Percentiles rank a stretch among this genome's conserved stretches.
phyloP scores from a whole-genome alignment of 768 basidiomycete species.

The Chalciporus chontae region DNA sequence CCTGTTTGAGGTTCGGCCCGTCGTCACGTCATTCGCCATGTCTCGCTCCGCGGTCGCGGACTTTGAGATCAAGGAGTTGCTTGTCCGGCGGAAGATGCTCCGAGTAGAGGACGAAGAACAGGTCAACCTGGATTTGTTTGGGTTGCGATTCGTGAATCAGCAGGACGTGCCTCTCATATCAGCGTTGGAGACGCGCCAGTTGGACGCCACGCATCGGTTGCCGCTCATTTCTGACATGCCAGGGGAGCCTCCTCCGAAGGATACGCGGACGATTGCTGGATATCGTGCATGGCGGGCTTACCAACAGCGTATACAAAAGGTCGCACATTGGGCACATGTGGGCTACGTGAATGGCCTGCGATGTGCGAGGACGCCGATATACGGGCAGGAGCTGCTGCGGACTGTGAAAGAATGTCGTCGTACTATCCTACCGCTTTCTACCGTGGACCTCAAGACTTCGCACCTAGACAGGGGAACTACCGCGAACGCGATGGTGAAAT shows the following conservation, averaged over 20 bases:
- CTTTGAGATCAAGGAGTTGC: constrained; percentile 83
- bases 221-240: constrained; percentile 51
- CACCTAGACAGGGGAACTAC: constrained; percentile 43
- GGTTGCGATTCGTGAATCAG: constrained; percentile 56
- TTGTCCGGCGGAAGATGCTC: constrained; percentile 74
- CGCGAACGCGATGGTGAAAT: constrained; percentile 54
- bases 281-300: constrained; percentile 53
- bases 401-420: constrained; percentile 36
- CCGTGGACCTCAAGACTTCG: constrained; percentile 33
- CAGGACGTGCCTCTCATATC: constrained; percentile 53
- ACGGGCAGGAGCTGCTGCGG: constrained; percentile 44
- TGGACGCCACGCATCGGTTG: constrained; percentile 58
- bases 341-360: constrained; percentile 72
- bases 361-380: constrained; percentile 49
- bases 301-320: constrained; percentile 45
- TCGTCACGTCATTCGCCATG: constrained; percentile 74
- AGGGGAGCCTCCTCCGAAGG: constrained; percentile 66
- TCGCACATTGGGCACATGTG: constrained; percentile 66
- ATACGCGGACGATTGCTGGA: constrained; percentile 72
- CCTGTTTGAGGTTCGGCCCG: constrained; percentile 85
- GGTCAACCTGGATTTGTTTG: constrained; percentile 60
- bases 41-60: constrained; percentile 71
- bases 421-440: constrained; percentile 52
- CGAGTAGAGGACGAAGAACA: constrained; percentile 47
- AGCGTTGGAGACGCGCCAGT: constrained; percentile 47